phyloP scores from a whole-genome alignment of 129 eudicot species.

The Escallonia herrerae region DNA sequence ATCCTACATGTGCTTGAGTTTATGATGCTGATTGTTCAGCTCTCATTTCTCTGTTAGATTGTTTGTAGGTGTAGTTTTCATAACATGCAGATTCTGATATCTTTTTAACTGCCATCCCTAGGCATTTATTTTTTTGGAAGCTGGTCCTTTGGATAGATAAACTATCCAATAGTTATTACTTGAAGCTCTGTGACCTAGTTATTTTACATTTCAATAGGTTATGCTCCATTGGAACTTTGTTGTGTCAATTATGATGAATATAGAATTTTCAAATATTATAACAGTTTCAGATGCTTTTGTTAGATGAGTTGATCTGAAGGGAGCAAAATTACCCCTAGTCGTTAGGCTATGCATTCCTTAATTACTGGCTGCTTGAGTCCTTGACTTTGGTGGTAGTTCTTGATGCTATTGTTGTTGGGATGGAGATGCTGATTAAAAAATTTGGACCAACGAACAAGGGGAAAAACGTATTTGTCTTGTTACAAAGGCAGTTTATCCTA shows the following conservation, averaged over 20 bases:
- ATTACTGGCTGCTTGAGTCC: conserved; percentile 22
- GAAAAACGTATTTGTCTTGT: conserved; percentile 84
- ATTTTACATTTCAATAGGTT: too few species aligned
- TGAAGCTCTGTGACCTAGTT: too few species aligned
- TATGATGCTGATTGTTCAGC: not conserved
- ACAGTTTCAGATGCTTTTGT: too few species aligned
- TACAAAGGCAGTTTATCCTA: conserved; percentile 65
- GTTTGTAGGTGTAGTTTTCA: not conserved
- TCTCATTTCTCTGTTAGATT: not conserved
- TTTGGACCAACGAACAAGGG: conserved; percentile 75
- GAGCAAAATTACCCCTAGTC: too few species aligned
- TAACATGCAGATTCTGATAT: not conserved
- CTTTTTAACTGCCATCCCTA: not conserved
- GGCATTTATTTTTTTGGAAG: not conserved
- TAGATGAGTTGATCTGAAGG: too few species aligned
- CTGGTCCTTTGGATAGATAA: too few species aligned
- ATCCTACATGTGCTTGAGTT: conserved; percentile 35
- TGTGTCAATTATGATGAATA: too few species aligned
- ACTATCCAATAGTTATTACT: too few species aligned
- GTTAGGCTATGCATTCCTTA: not conserved
- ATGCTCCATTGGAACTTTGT: too few species aligned
- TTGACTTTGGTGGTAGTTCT: conserved; percentile 66
- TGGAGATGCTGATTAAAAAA: conserved; percentile 93
- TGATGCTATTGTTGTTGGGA: conserved; percentile 94
- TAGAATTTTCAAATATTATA: too few species aligned